Conservation (phyloP, 306 rosid species). For the Adenanthera pavonina region DNA sequence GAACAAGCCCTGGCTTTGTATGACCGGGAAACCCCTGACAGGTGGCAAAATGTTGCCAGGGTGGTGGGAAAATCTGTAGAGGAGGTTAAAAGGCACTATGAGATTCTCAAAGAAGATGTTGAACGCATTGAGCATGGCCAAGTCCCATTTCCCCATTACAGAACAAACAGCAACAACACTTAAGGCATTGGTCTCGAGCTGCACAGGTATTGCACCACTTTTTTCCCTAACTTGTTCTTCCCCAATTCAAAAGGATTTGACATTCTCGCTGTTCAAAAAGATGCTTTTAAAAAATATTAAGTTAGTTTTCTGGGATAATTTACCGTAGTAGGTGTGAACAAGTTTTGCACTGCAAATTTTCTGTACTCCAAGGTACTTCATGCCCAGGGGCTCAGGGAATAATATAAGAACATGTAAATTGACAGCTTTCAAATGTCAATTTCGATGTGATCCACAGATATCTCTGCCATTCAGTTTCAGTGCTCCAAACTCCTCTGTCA, state of each 20-base stretch:
- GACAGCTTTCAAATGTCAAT: conserved; percentile 21
- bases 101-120: conserved; percentile 61
- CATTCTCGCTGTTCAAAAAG: not conserved
- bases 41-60: conserved; percentile 64
- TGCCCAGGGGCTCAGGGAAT: conserved; percentile 40
- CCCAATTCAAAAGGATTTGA: not conserved
- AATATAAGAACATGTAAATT: conserved; percentile 43
- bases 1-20: conserved; percentile 66
- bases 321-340: not conserved
- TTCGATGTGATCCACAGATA: conserved; percentile 45
- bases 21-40: conserved; percentile 62
- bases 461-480: conserved; percentile 4
- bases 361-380: conserved; percentile 2
- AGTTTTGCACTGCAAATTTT: conserved; percentile 27
- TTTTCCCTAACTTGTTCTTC: conserved; percentile 9
- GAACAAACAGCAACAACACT: conserved; percentile 40
- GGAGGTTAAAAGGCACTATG: conserved; percentile 66
- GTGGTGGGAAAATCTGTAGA: conserved; percentile 62
- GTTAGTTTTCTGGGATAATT: not conserved
- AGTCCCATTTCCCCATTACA: conserved; percentile 64
- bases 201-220: conserved; percentile 32
- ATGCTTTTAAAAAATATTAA: not conserved
- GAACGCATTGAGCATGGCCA: conserved; percentile 59
- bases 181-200: conserved; percentile 23
- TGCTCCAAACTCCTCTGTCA: conserved; percentile 37